These are phyloP conservation scores for Calocera viscosa DNA, from an alignment of 768 basidiomycete genomes.

Conservation along the genomic window DNA sequence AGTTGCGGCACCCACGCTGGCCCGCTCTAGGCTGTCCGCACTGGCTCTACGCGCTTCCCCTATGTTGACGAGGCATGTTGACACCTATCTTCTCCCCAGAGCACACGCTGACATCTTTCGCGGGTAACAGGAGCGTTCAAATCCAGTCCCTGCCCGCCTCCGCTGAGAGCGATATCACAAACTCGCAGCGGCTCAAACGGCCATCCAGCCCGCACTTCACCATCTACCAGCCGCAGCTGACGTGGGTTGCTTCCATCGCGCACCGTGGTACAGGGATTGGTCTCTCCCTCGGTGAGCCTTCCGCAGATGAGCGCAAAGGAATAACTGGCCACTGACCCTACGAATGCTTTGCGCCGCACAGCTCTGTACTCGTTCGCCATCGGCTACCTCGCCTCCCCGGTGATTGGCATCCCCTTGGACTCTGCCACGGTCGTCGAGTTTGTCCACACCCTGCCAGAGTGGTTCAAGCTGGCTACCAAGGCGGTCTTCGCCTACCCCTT, in stretches of 20 bases:
- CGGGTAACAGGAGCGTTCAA: slow-evolving; percentile 39
- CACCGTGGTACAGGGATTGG: slow-evolving; percentile 77
- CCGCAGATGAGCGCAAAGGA: not conserved
- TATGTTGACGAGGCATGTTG: not conserved
- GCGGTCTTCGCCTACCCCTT: slow-evolving; percentile 72
- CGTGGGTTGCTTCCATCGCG: slow-evolving; percentile 74
- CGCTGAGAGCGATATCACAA: slow-evolving; percentile 52
- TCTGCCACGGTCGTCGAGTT: slow-evolving; percentile 63
- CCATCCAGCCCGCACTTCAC: slow-evolving; percentile 91
- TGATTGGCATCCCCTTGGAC: slow-evolving; percentile 49
- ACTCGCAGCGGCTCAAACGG: slow-evolving; percentile 76
- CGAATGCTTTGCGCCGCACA: slow-evolving; percentile 25
- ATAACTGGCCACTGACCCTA: slow-evolving; percentile 8
- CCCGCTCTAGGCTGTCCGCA: not conserved
- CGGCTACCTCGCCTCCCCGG: slow-evolving; percentile 72
- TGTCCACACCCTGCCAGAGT: slow-evolving; percentile 58
- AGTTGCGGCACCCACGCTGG: not conserved
- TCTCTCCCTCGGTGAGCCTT: slow-evolving; percentile 56
- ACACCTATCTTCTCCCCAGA: not conserved
- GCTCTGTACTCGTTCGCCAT: slow-evolving; percentile 82
- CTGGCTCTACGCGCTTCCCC: not conserved
- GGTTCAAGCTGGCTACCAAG: slow-evolving; percentile 65
- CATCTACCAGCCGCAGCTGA: slow-evolving; percentile 92
- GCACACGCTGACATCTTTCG: not conserved
- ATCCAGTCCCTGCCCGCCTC: slow-evolving; percentile 53